Percentiles rank a stretch among this genome's conserved stretches.
Evolutionary conservation across 2,329 filamentous ascomycete genomes (phyloP).

Genomic region (Taxawa tesnikishii): DNA sequence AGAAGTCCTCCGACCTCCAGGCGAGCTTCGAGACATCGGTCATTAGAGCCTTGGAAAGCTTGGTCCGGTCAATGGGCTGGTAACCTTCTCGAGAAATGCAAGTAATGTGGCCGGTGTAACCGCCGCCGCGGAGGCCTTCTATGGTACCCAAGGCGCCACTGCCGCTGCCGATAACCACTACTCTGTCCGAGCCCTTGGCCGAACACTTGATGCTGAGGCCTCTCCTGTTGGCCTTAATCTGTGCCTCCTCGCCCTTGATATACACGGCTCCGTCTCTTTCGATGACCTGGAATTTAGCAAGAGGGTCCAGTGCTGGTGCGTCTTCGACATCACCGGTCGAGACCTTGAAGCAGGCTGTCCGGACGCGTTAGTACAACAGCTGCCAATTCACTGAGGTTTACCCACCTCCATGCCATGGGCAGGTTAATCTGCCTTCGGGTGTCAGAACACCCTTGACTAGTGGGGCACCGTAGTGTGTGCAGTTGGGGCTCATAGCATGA

Average conservation of each 20-base stretch:
- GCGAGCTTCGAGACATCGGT: constrained; percentile 68
- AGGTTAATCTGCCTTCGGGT: constrained; percentile 71
- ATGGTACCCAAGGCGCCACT: constrained; percentile 72
- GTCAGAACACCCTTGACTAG: constrained; percentile 76
- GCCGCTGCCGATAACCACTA: constrained; percentile 78
- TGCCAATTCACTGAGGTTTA: constrained; percentile 4
- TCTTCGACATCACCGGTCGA: constrained; percentile 88
- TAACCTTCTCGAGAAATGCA: constrained; percentile 73
- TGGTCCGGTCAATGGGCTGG: constrained; percentile 76
- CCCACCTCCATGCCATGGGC: constrained; percentile 90
- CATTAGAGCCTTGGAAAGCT: constrained; percentile 87
- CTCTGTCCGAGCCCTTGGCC: constrained; percentile 45
- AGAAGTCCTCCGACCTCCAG: constrained; percentile 68
- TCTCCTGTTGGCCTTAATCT: constrained; percentile 65
- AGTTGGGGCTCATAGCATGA: constrained; percentile 72
- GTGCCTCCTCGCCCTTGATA: constrained; percentile 65
- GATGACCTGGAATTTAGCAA: constrained; percentile 68
- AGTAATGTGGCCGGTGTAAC: constrained; percentile 69
- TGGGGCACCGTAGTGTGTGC: constrained; percentile 85
- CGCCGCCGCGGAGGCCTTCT: constrained; percentile 70
- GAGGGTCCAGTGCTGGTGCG: constrained; percentile 76
- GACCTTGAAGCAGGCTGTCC: constrained; percentile 78
- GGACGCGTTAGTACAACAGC: constrained; percentile 4
- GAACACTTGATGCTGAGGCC: constrained; percentile 63
- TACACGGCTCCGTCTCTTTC: constrained; percentile 78